phyloP scores from a whole-genome alignment of 1,139 yeast genomes.

The Taphrina confusa region DNA sequence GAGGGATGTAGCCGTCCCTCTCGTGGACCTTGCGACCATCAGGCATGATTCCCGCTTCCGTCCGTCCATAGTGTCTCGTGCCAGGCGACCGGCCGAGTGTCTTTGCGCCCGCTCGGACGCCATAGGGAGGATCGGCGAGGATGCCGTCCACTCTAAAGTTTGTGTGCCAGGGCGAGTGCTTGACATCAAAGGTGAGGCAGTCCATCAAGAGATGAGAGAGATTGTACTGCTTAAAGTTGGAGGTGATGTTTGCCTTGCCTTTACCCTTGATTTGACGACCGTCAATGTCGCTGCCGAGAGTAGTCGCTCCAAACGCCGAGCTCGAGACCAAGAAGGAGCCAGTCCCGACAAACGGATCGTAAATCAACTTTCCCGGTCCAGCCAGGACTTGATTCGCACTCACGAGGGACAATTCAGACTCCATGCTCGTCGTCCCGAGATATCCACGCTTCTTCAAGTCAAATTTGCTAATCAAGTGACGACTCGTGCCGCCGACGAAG shows the following conservation, averaged over 20 bases:
- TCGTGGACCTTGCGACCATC: slow-evolving; percentile 60
- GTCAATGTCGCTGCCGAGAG: slow-evolving; percentile 80
- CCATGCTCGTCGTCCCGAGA: slow-evolving; percentile 96
- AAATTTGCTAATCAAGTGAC: slow-evolving; percentile 68
- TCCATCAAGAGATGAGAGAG: slow-evolving; percentile 65
- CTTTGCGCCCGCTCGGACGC: slow-evolving; percentile 91
- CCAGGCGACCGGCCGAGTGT: slow-evolving; percentile 83
- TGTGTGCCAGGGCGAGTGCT: slow-evolving; percentile 76
- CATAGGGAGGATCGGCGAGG: slow-evolving; percentile 97
- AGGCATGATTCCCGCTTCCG: slow-evolving; percentile 19
- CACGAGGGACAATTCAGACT: slow-evolving; percentile 52
- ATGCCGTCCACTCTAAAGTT: slow-evolving; percentile 72
- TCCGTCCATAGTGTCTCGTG: slow-evolving; percentile 11
- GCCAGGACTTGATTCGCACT: slow-evolving; percentile 50
- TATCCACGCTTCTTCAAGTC: slow-evolving; percentile 81
- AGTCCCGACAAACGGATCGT: slow-evolving; percentile 96
- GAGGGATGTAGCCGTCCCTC: slow-evolving; percentile 82
- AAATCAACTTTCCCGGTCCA: slow-evolving; percentile 59
- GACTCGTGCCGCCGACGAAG: slow-evolving; percentile 55
- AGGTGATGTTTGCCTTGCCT: slow-evolving; percentile 50
- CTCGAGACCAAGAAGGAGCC: slow-evolving; percentile 93
- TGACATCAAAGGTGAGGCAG: slow-evolving; percentile 88
- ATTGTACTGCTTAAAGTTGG: slow-evolving; percentile 76
- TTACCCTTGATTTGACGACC: slow-evolving; percentile 75
- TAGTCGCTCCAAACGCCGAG: slow-evolving; percentile 77